phyloP scores from a whole-genome alignment of 345 rosid genomes.

The Hibiscus mutabilis region DNA sequence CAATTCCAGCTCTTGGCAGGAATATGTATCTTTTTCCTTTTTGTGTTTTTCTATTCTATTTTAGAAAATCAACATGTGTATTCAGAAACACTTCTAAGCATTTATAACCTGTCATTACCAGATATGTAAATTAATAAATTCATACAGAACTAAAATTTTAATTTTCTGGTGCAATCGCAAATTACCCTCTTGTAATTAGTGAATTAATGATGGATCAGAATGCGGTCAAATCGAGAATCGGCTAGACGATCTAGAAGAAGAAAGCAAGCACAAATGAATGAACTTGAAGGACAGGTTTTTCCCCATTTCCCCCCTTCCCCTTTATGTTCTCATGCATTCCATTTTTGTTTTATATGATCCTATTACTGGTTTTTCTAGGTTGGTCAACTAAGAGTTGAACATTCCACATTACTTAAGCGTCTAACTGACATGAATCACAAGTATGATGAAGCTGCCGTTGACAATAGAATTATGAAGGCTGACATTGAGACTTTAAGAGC shows the following conservation, averaged over 20 bases:
- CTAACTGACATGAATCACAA: slow-evolving; percentile 67
- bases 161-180: background rate
- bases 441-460: slow-evolving; percentile 72
- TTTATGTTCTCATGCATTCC: background rate
- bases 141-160: background rate
- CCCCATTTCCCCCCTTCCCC: background rate
- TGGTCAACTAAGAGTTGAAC: slow-evolving; percentile 71
- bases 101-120: background rate
- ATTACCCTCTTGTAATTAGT: slow-evolving; percentile 1
- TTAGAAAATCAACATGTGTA: background rate
- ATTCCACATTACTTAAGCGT: slow-evolving; percentile 56
- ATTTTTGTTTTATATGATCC: background rate
- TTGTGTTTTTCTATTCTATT: background rate
- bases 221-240: slow-evolving; percentile 96
- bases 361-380: slow-evolving; percentile 38
- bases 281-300: slow-evolving; percentile 82
- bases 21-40: background rate
- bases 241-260: slow-evolving; percentile 96
- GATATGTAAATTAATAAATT: slow-evolving; percentile 5
- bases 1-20: background rate
- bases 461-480: slow-evolving; percentile 88
- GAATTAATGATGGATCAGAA: slow-evolving; percentile 41
- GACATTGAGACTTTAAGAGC: slow-evolving; percentile 89
- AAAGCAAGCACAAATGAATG: slow-evolving; percentile 80
- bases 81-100: background rate